Evolutionary conservation across 305 asterid species (phyloP).

Genomic region (Fraxinus dipetala): DNA sequence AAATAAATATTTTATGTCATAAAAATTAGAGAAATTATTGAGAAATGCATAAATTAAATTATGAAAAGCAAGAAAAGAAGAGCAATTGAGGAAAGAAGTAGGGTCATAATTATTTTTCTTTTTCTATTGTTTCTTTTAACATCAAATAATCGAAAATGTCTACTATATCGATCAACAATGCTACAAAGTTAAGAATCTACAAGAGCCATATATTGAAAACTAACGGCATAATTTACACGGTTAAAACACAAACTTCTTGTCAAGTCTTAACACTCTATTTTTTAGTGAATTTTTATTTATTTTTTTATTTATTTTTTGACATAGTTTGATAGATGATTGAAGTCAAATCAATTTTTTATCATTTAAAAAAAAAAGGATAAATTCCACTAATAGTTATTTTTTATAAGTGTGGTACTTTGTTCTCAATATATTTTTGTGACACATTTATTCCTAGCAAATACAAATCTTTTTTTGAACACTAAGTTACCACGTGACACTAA

Average conservation of each 20-base stretch:
- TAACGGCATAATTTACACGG: background rate
- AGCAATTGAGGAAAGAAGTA: background rate
- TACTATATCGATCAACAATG: background rate
- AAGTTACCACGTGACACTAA: too few relatives aligned
- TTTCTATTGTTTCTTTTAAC: background rate
- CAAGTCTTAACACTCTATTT: background rate
- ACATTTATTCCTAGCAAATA: background rate
- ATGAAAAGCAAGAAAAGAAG: background rate
- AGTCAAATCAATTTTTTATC: too few relatives aligned
- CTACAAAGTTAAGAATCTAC: background rate
- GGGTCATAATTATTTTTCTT: background rate
- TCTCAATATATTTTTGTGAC: background rate
- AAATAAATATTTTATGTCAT: background rate
- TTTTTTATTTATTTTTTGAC: too few relatives aligned
- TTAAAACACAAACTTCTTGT: background rate
- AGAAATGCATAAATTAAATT: background rate
- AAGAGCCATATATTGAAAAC: background rate
- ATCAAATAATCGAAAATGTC: background rate
- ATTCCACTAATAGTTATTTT: background rate
- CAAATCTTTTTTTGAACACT: background rate
- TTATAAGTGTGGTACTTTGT: background rate
- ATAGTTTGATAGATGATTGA: too few relatives aligned
- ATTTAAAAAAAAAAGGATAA: background rate
- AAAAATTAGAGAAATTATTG: background rate
- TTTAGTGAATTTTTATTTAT: background rate